Percentiles rank a stretch among this genome's conserved stretches.
Evolutionary conservation across 805 yeast genomes (phyloP).

Genomic region (Ogataea neopini): DNA sequence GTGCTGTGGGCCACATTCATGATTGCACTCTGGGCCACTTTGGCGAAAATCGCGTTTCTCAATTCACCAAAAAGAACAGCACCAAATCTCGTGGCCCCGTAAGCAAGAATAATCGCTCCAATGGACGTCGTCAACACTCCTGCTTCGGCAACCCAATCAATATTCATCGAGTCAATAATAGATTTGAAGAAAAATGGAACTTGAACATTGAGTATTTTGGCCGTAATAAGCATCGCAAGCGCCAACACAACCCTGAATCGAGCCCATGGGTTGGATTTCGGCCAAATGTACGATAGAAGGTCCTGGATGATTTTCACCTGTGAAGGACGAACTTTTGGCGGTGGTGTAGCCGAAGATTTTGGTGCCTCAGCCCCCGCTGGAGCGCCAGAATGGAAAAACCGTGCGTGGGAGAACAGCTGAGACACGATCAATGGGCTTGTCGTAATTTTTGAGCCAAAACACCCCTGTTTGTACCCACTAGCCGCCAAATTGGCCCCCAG

Average conservation of each 20-base stretch:
- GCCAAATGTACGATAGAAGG: slow-evolving; percentile 76
- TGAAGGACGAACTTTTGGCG: slow-evolving; percentile 31
- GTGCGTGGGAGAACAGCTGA: not conserved
- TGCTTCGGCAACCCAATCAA: slow-evolving; percentile 72
- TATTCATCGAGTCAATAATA: slow-evolving; percentile 89
- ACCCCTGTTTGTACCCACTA: too few relatives aligned
- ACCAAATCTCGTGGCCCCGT: slow-evolving; percentile 93
- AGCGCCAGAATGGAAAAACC: not conserved
- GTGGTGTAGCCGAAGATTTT: slow-evolving; percentile 1
- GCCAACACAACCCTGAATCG: slow-evolving; percentile 78
- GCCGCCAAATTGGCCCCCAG: not conserved
- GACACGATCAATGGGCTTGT: not conserved
- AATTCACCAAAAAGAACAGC: slow-evolving; percentile 93
- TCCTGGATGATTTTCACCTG: slow-evolving; percentile 61
- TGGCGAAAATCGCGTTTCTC: slow-evolving; percentile 92
- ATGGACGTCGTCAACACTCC: slow-evolving; percentile 66
- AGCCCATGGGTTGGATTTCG: slow-evolving; percentile 64
- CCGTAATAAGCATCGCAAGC: slow-evolving; percentile 65
- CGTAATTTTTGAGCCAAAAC: not conserved
- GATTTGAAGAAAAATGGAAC: slow-evolving; percentile 93
- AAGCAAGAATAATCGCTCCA: slow-evolving; percentile 72
- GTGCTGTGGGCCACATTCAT: slow-evolving; percentile 86
- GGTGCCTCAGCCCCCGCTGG: not conserved
- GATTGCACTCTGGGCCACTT: slow-evolving; percentile 93
- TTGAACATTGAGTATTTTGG: slow-evolving; percentile 88